These are phyloP conservation scores for Asclepias syriaca DNA, from an alignment of 257 asterid species.

Conservation along the genomic window DNA sequence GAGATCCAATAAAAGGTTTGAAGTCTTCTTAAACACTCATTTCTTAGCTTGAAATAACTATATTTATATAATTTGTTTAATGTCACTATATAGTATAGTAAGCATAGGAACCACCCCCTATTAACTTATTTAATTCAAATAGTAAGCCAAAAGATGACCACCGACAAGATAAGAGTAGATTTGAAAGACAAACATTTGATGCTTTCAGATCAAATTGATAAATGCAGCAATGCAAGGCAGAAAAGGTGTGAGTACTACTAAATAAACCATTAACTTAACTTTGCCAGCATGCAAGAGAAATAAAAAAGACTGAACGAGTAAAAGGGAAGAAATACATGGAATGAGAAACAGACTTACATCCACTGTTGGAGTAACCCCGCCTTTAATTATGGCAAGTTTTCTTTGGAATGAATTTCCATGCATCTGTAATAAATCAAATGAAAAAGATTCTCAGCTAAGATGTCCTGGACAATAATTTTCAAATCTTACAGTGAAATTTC, in stretches of 20 bases:
- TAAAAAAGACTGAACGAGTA: not conserved
- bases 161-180: not conserved
- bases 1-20: not conserved
- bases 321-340: not conserved
- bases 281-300: not conserved
- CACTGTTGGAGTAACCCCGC: conserved; percentile 50
- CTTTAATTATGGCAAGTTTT: conserved; percentile 64
- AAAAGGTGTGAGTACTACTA: not conserved
- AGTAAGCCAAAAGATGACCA: not conserved
- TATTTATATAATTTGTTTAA: not conserved
- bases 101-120: not conserved
- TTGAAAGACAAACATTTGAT: not conserved
- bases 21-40: not conserved
- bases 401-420: conserved; percentile 95
- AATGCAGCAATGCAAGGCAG: not conserved
- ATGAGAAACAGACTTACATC: conserved; percentile 51
- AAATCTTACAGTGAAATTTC: conserved; percentile 28
- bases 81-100: not conserved
- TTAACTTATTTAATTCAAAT: not conserved
- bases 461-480: not conserved
- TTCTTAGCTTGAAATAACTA: not conserved
- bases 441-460: conserved; percentile 18
- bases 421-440: conserved; percentile 48
- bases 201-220: not conserved
- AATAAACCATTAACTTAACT: not conserved